phyloP scores from a whole-genome alignment of 208 protist genomes.

The Acanthamoeba royreba region DNA sequence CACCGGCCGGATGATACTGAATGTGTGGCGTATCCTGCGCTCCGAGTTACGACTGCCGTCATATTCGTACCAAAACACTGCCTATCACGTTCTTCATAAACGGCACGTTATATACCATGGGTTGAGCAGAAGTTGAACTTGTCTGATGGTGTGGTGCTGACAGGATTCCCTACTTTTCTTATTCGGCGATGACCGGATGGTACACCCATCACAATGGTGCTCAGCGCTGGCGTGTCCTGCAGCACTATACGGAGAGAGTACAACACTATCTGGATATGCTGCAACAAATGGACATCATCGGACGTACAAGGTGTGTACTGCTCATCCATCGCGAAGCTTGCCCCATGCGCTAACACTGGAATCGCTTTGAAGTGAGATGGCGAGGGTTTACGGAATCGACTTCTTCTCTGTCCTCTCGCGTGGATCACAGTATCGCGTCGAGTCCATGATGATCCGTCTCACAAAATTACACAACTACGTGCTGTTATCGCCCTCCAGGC shows the following conservation, averaged over 20 bases:
- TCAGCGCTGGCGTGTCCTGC: slow-evolving; percentile 55
- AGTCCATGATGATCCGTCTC: slow-evolving; percentile 78
- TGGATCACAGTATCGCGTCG: slow-evolving; percentile 83
- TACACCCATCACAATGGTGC: slow-evolving; percentile 20
- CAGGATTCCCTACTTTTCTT: slow-evolving; percentile 59
- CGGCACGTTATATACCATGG: no score
- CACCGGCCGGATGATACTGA: slow-evolving; percentile 76
- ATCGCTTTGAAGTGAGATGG: slow-evolving; percentile 81
- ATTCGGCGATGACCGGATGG: slow-evolving; percentile 61
- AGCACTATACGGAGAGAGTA: slow-evolving; percentile 35
- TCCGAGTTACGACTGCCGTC: slow-evolving; percentile 72
- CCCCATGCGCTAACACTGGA: no score
- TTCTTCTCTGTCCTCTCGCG: slow-evolving; percentile 77
- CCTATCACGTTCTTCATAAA: slow-evolving; percentile 68
- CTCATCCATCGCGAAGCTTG: no score
- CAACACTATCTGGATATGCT: slow-evolving; percentile 65
- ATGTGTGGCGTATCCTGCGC: slow-evolving; percentile 80
- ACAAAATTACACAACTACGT: slow-evolving; percentile 80
- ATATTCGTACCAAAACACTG: slow-evolving; percentile 75
- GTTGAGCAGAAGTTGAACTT: no score
- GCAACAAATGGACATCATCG: slow-evolving; percentile 76
- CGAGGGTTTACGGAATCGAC: slow-evolving; percentile 82
- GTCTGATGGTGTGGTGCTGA: no score
- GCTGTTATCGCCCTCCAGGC: slow-evolving; percentile 69
- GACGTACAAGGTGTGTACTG: slow-evolving; percentile 54